Conservation (phyloP, 805 yeast genomes). For the Saccharomycopsis schoenii region DNA sequence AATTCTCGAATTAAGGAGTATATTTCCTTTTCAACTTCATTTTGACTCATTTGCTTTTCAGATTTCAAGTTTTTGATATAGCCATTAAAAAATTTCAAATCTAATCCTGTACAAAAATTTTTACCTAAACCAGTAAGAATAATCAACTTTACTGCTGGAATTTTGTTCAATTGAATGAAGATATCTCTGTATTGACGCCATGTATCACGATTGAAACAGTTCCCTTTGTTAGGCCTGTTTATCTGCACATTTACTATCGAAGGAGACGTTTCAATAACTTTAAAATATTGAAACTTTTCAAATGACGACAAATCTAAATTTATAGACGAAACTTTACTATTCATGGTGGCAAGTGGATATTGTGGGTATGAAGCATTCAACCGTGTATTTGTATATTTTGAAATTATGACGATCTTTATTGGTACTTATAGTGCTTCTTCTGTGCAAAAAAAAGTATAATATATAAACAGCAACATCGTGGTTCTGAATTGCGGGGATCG, state of each 20-base stretch:
- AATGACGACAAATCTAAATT: not conserved
- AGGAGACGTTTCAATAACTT: conserved; percentile 16
- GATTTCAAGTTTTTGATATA: not conserved
- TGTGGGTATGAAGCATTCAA: too few species aligned
- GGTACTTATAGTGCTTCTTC: too few species aligned
- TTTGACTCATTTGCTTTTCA: not conserved
- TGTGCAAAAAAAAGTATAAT: too few species aligned
- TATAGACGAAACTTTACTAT: not conserved
- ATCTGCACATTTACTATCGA: conserved; percentile 46
- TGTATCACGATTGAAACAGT: conserved; percentile 45
- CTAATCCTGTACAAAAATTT: conserved; percentile 58
- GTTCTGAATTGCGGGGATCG: not conserved
- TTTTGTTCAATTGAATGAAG: conserved; percentile 35
- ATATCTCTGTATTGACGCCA: conserved; percentile 49
- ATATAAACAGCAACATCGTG: too few species aligned
- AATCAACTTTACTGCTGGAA: conserved; percentile 38
- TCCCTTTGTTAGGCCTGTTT: conserved; percentile 50
- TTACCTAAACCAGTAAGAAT: conserved; percentile 47
- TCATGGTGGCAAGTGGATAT: too few species aligned
- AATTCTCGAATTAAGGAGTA: conserved; percentile 40
- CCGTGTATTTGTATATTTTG: too few species aligned
- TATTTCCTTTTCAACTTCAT: conserved; percentile 23
- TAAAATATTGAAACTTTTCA: conserved; percentile 5
- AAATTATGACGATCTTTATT: too few species aligned
- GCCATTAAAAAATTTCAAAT: conserved; percentile 30